Percentiles rank a stretch among this genome's conserved stretches.
Conservation (phyloP, 768 basidiomycete genomes). For the Calocera cornea region DNA sequence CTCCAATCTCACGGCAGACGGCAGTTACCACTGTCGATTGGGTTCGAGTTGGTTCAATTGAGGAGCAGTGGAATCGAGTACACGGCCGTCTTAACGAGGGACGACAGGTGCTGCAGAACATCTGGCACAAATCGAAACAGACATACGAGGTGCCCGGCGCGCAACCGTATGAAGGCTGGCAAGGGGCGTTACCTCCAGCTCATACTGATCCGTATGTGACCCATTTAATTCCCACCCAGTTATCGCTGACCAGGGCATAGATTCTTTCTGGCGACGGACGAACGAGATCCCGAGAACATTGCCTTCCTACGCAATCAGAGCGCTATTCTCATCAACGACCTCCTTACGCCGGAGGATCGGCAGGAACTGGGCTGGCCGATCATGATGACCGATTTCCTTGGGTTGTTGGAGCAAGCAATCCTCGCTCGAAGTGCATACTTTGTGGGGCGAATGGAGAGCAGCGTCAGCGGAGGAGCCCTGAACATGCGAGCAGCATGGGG, state of each 20-base stretch:
- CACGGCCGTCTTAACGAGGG: neutral
- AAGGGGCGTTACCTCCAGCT: neutral
- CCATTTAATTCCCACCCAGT: neutral
- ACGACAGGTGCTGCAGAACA: neutral
- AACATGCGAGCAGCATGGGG: constrained; percentile 9
- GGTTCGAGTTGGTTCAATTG: neutral
- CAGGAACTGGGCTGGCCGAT: constrained; percentile 8
- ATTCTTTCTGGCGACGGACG: constrained; percentile 10
- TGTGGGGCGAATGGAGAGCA: constrained; percentile 2
- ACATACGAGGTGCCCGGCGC: neutral
- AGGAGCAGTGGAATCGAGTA: constrained; percentile 5
- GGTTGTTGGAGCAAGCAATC: constrained; percentile 7
- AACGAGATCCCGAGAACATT: neutral
- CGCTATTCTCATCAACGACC: constrained; percentile 6
- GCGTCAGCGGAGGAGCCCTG: constrained; percentile 4
- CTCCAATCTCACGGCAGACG: neutral
- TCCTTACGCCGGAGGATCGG: constrained; percentile 6
- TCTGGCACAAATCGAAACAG: neutral
- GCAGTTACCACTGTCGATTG: neutral
- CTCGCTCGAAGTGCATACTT: neutral
- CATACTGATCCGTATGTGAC: neutral
- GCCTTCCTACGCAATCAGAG: constrained; percentile 6
- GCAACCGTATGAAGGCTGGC: neutral
- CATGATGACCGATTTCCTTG: constrained; percentile 4
- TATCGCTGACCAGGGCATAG: neutral